These are phyloP conservation scores for Colletotrichum euphorbiae DNA, from an alignment of 2,329 filamentous ascomycete genomes.

Conservation along the genomic window DNA sequence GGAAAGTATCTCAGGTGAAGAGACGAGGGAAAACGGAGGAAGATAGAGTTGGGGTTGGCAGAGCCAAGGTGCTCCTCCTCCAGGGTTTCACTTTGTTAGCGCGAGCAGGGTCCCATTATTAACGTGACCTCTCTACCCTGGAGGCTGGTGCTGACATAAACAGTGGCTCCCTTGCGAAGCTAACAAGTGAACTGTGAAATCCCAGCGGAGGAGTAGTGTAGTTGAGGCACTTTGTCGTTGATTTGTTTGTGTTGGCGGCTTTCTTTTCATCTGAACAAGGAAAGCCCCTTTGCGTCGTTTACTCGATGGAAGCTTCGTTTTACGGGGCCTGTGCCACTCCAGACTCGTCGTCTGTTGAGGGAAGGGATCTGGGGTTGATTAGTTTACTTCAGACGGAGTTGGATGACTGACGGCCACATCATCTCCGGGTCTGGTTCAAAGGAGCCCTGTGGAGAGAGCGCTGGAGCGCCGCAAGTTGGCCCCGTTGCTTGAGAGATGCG, in stretches of 20 bases:
- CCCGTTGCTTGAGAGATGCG: slow-evolving; percentile 10
- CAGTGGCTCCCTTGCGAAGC: too few relatives aligned
- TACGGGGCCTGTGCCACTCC: slow-evolving; percentile 4
- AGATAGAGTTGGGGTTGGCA: slow-evolving; percentile 22
- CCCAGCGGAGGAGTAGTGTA: too few relatives aligned
- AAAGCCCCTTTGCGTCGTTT: slow-evolving; percentile 9
- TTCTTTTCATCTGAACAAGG: slow-evolving; percentile 29
- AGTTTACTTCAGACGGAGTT: slow-evolving; percentile 16
- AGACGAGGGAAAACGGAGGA: slow-evolving; percentile 27
- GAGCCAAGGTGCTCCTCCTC: too few relatives aligned
- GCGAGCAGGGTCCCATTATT: too few relatives aligned
- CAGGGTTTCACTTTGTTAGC: too few relatives aligned
- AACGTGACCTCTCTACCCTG: too few relatives aligned
- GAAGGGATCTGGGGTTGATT: slow-evolving; percentile 10
- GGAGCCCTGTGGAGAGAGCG: background rate
- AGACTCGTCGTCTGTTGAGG: background rate
- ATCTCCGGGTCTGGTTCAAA: background rate
- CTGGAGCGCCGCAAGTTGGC: background rate
- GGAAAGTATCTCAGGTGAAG: slow-evolving; percentile 19
- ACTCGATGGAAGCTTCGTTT: slow-evolving; percentile 26
- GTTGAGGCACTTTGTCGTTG: background rate
- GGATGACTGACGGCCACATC: background rate
- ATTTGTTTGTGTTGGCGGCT: slow-evolving; percentile 3
- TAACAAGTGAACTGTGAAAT: too few relatives aligned
- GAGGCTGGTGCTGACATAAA: too few relatives aligned